Evolutionary conservation across 129 eudicot species (phyloP).

Genomic region (Escallonia herrerae): DNA sequence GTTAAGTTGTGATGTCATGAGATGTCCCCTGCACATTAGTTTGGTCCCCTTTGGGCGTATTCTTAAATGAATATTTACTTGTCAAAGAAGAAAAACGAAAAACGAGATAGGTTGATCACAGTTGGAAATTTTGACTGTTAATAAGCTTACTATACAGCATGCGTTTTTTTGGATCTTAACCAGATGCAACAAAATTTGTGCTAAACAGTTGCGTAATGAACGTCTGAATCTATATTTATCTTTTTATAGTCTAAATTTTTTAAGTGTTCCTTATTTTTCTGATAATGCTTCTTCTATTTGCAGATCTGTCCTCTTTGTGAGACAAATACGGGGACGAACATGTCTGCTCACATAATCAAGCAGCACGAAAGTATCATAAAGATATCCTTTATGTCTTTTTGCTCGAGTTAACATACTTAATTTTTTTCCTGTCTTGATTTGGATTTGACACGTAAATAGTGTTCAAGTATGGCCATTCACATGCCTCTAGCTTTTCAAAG

Average conservation of each 20-base stretch:
- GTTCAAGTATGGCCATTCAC: background rate
- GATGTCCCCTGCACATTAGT: no score
- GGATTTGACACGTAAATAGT: background rate
- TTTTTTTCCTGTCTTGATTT: background rate
- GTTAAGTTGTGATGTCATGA: no score
- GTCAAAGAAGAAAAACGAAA: no score
- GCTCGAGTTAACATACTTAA: background rate
- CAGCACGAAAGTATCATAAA: constrained; percentile 44
- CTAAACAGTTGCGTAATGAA: no score
- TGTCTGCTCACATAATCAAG: constrained; percentile 54
- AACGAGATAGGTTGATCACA: no score
- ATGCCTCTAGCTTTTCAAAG: background rate
- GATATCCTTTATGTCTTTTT: constrained; percentile 45
- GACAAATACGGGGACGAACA: constrained; percentile 31
- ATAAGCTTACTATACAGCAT: no score
- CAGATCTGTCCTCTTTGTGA: constrained; percentile 74
- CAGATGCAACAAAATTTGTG: no score
- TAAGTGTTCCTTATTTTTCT: background rate
- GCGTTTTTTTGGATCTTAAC: no score
- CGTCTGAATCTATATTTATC: no score
- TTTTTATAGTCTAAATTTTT: background rate
- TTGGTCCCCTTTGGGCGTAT: no score
- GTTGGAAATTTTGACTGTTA: no score
- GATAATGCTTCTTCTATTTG: constrained; percentile 7
- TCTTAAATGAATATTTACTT: no score